phyloP scores from a whole-genome alignment of 2,329 filamentous ascomycete species.

The Hypoxylon sp. region DNA sequence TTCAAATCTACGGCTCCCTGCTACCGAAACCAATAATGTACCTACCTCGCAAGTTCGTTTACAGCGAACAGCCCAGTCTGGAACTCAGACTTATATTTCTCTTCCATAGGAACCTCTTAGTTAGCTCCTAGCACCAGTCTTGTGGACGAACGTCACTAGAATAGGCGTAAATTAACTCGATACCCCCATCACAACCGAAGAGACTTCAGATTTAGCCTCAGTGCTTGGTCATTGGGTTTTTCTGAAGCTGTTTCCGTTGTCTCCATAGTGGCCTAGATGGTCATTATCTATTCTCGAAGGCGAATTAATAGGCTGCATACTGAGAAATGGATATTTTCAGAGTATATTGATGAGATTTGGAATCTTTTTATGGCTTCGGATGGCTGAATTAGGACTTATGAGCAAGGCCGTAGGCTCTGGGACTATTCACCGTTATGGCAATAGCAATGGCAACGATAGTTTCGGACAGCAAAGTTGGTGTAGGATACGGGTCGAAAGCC shows the following conservation, averaged over 20 bases:
- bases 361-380: conserved; percentile 12
- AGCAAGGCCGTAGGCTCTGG: not conserved
- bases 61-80: conserved; percentile 52
- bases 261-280: conserved; percentile 32
- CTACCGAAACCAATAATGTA: conserved; percentile 50
- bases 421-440: conserved; percentile 1
- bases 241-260: conserved; percentile 13
- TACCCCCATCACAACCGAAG: conserved; percentile 23
- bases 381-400: conserved; percentile 2
- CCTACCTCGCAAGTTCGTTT: conserved; percentile 47
- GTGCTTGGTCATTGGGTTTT: conserved; percentile 30
- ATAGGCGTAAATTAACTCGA: conserved; percentile 25
- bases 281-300: conserved; percentile 20
- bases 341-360: conserved; percentile 35
- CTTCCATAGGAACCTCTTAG: conserved; percentile 10
- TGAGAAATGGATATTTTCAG: conserved; percentile 13
- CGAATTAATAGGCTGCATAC: conserved; percentile 29
- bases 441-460: conserved; percentile 3
- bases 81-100: conserved; percentile 45
- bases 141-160: conserved; percentile 10
- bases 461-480: not conserved
- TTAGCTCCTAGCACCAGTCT: not conserved
- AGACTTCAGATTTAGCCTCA: conserved; percentile 15
- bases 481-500: not conserved
- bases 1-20: conserved; percentile 57